Conservation (phyloP, 768 basidiomycete genomes). For the Naganishia vaughanmartiniae region DNA sequence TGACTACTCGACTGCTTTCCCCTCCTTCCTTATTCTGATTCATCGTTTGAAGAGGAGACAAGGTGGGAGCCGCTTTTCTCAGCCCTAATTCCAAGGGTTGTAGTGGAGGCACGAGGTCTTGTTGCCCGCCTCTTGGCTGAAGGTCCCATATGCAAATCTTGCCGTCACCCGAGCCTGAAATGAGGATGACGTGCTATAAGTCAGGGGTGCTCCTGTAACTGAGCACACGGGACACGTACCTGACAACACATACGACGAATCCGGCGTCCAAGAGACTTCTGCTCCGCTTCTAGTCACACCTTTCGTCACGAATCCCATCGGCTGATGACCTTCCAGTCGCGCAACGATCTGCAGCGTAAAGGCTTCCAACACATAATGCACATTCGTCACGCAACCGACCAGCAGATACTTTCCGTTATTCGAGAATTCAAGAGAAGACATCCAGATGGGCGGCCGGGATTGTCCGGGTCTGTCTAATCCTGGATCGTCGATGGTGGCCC, state of each 20-base stretch:
- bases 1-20: conserved; percentile 78
- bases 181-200: conserved; percentile 38
- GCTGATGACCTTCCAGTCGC: conserved; percentile 78
- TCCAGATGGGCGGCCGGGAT: conserved; percentile 81
- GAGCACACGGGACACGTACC: conserved; percentile 54
- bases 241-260: conserved; percentile 82
- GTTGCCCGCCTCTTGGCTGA: conserved; percentile 52
- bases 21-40: conserved; percentile 65
- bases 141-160: conserved; percentile 84
- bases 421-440: conserved; percentile 88
- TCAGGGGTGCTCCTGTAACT: conserved; percentile 50
- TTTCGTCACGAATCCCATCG: conserved; percentile 68
- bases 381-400: conserved; percentile 85
- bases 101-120: conserved; percentile 4
- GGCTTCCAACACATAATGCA: conserved; percentile 89
- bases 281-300: conserved; percentile 70
- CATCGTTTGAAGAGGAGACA: conserved; percentile 59
- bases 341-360: conserved; percentile 80
- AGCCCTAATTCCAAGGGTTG: conserved; percentile 29
- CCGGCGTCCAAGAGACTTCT: conserved; percentile 90
- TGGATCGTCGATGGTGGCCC: conserved; percentile 77
- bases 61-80: conserved; percentile 55
- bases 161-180: conserved; percentile 61
- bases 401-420: conserved; percentile 85
- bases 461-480: conserved; percentile 70